Evolutionary conservation across 352 stramenopile species (phyloP).

Genomic region (Pythium graminicola): DNA sequence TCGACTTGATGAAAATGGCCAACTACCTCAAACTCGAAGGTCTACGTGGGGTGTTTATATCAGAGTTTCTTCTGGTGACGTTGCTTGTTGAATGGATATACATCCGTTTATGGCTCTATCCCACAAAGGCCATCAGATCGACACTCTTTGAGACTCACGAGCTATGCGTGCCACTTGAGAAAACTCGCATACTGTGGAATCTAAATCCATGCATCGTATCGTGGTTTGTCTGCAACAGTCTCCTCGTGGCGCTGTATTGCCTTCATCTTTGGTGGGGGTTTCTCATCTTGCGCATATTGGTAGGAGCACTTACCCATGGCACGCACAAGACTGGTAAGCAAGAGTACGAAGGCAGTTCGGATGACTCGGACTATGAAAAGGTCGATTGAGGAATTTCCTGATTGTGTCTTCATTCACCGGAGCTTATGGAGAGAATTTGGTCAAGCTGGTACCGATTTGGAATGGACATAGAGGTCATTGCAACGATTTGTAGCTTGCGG

Average conservation of each 20-base stretch:
- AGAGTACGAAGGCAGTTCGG: conserved; percentile 80
- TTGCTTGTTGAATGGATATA: conserved; percentile 72
- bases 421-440: no score
- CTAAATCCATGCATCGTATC: conserved; percentile 68
- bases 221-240: conserved; percentile 78
- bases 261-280: conserved; percentile 84
- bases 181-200: conserved; percentile 64
- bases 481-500: no score
- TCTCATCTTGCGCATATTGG: conserved; percentile 61
- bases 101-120: conserved; percentile 84
- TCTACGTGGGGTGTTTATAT: conserved; percentile 53
- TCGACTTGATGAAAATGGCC: conserved; percentile 87
- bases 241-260: conserved; percentile 65
- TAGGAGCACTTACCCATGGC: conserved; percentile 66
- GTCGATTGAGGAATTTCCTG: conserved; percentile 18
- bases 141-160: conserved; percentile 67
- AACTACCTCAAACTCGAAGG: conserved; percentile 88
- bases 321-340: conserved; percentile 74
- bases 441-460: no score
- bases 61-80: conserved; percentile 66
- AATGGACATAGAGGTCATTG: no score
- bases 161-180: conserved; percentile 59
- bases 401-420: no score
- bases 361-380: conserved; percentile 57
- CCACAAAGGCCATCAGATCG: conserved; percentile 73